Conservation (phyloP, 441 rosid species). For the Arabidopsis hybrid region DNA sequence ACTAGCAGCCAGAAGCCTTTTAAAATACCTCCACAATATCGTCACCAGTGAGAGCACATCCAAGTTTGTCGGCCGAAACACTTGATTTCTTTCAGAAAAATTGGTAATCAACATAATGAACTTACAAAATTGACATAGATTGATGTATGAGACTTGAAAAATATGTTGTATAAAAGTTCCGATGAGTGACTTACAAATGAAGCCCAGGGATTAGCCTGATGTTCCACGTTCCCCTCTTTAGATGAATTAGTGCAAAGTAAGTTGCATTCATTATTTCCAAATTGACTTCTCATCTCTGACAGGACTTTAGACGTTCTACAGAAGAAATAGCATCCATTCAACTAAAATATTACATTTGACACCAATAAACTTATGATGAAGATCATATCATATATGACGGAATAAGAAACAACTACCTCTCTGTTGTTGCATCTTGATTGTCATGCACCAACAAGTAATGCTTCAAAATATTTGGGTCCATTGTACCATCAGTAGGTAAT, state of each 20-base stretch:
- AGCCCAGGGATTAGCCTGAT: slow-evolving; percentile 80
- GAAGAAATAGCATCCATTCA: slow-evolving; percentile 41
- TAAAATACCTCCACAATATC: slow-evolving; percentile 76
- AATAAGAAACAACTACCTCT: slow-evolving; percentile 55
- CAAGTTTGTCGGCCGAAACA: slow-evolving; percentile 64
- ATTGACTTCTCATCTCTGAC: slow-evolving; percentile 89
- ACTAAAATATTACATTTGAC: slow-evolving; percentile 31
- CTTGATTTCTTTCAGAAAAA: slow-evolving; percentile 68
- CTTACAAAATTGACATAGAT: slow-evolving; percentile 33
- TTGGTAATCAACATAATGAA: slow-evolving; percentile 40
- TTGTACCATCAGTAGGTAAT: slow-evolving; percentile 89
- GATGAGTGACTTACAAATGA: slow-evolving; percentile 64
- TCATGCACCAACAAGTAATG: slow-evolving; percentile 93
- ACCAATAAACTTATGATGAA: slow-evolving; percentile 19
- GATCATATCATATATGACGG: slow-evolving; percentile 14
- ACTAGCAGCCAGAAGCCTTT: slow-evolving; percentile 29
- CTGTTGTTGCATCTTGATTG: slow-evolving; percentile 81
- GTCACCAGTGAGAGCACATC: slow-evolving; percentile 77
- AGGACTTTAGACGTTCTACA: slow-evolving; percentile 85
- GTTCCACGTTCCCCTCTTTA: slow-evolving; percentile 68
- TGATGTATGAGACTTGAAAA: slow-evolving; percentile 31
- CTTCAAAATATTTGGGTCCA: slow-evolving; percentile 96
- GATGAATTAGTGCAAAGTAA: slow-evolving; percentile 95
- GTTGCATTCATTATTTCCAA: slow-evolving; percentile 82
- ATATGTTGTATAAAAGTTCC: slow-evolving; percentile 25